Percentiles rank a stretch among this genome's conserved stretches.
These are phyloP conservation scores for Myxozyma kluyveri DNA, from an alignment of 805 yeast genomes.

Conservation along the genomic window DNA sequence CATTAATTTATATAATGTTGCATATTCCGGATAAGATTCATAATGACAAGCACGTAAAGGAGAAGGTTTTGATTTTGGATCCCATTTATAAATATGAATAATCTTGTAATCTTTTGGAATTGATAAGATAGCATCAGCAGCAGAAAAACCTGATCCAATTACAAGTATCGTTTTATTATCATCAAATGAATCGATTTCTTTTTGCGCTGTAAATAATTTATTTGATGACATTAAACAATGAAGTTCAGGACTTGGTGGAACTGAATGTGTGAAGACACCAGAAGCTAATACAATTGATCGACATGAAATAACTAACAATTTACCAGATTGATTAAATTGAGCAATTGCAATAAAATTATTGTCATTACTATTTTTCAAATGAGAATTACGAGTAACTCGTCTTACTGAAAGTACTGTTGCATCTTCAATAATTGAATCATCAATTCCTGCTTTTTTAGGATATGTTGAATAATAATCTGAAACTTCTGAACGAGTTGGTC, in stretches of 20 bases:
- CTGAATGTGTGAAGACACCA: slow-evolving; percentile 32
- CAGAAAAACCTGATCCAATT: slow-evolving; percentile 39
- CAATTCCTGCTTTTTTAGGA: slow-evolving; percentile 32
- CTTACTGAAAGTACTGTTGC: slow-evolving; percentile 27
- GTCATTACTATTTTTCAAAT: too few species aligned
- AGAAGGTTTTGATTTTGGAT: slow-evolving; percentile 28
- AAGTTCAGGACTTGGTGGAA: slow-evolving; percentile 29
- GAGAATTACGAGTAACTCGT: slow-evolving; percentile 12
- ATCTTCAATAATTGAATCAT: slow-evolving; percentile 18
- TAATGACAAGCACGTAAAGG: slow-evolving; percentile 35
- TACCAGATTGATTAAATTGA: slow-evolving; percentile 16
- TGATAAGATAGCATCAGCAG: slow-evolving; percentile 37
- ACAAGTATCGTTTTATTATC: slow-evolving; percentile 25
- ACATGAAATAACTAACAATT: slow-evolving; percentile 9
- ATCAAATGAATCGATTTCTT: too few species aligned
- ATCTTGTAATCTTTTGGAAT: slow-evolving; percentile 8
- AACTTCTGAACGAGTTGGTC: slow-evolving; percentile 36
- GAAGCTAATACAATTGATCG: slow-evolving; percentile 32
- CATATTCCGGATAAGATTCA: slow-evolving; percentile 39
- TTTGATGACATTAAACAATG: slow-evolving; percentile 16
- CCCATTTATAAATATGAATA: slow-evolving; percentile 37
- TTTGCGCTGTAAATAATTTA: not conserved
- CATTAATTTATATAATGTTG: slow-evolving; percentile 34
- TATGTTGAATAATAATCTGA: slow-evolving; percentile 34
- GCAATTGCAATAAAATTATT: slow-evolving; percentile 8